Base-by-base conservation (phyloP, 2,329 filamentous ascomycete genomes). In the Hypomyces rosellus region DNA sequence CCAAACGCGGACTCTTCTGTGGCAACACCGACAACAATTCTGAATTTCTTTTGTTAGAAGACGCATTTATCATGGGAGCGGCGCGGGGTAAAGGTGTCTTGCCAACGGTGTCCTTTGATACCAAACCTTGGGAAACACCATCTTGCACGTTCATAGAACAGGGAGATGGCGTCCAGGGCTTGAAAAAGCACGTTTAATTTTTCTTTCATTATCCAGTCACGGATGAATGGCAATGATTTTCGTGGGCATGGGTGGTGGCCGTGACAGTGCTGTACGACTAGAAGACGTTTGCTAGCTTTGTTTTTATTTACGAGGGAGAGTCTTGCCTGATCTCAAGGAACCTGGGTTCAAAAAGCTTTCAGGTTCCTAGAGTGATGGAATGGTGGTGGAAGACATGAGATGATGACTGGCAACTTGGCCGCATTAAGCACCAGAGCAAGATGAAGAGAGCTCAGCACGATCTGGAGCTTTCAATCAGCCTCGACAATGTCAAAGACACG, bases 111-210 rank as follows among this genome's bases (percentile, higher is more conserved):
- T 8, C 60, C 53, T 60, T 61, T 62, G 60, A 64, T 61, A 64
- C 57, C 61, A 62, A 53, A 49, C 52, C 56, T 59, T 58, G 57
- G 59, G 44, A 45, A 47, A 52, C 25, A 6, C 53, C 59, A 63
- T 51, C 50, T 52, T 46, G 42, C 39, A 48, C 36, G 58, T 64
- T 64, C 62, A 63, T 62, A 63, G 62, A 66, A 57, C 61, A 59
- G 59, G 60, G 60, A 62, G 59, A 65, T 63, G 60, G 60, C 52
- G 56, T 57, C 57, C 58, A 60, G 59, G 66, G 59, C 54, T 61
- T 62, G 60, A 73, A 72, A 72, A 73, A 72, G 64, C 63, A 38
- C 43, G 43, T 49, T 40, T 49, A 44, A 30, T 52, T 33, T 47
- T 48, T 39, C 25, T 47, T 48, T 39, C 25, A 30, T 30, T 30